These are phyloP conservation scores for Microcera coccophila DNA, from an alignment of 2,329 filamentous ascomycete genomes.

Conservation along the genomic window DNA sequence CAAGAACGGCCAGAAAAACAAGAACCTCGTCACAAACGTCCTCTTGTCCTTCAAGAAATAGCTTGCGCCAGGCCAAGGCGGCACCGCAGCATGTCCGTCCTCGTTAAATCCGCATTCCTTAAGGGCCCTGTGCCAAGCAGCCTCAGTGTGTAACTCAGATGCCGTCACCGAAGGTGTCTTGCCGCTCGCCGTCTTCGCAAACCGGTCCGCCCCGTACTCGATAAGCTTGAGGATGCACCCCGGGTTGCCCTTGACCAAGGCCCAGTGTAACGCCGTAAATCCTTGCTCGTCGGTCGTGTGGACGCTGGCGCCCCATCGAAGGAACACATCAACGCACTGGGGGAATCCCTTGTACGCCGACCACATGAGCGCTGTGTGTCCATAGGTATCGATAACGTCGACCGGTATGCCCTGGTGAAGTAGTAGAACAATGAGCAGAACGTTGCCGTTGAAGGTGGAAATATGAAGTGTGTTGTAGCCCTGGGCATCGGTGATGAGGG, in stretches of 20 bases:
- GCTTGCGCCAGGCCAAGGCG: conserved; percentile 68
- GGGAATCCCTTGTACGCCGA: conserved; percentile 96
- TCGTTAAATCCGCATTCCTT: conserved; percentile 79
- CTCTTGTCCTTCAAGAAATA: conserved; percentile 73
- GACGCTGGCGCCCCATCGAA: conserved; percentile 93
- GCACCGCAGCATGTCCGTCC: conserved; percentile 66
- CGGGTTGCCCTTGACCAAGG: conserved; percentile 85
- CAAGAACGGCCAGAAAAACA: conserved; percentile 84
- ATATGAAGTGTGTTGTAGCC: conserved; percentile 98
- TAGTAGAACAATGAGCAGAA: conserved; percentile 81
- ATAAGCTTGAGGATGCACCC: conserved; percentile 89
- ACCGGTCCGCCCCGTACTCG: conserved; percentile 92
- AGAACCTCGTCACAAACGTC: conserved; percentile 75
- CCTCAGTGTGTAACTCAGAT: conserved; percentile 80
- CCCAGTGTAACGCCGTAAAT: conserved; percentile 95
- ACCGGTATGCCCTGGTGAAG: conserved; percentile 95
- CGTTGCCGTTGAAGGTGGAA: conserved; percentile 94
- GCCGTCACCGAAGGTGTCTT: conserved; percentile 88
- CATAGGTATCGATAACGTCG: conserved; percentile 82
- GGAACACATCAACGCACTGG: conserved; percentile 83
- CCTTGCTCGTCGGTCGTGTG: conserved; percentile 87
- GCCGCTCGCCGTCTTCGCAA: conserved; percentile 80
- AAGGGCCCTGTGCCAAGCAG: conserved; percentile 78
- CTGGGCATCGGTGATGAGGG: conserved; percentile 85
- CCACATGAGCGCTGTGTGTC: conserved; percentile 97